Evolutionary conservation across 192 early-diverging fungal genomes (phyloP), one percentile per base, ranked within the genome.

Genomic region (Coemansia sp.): DNA sequence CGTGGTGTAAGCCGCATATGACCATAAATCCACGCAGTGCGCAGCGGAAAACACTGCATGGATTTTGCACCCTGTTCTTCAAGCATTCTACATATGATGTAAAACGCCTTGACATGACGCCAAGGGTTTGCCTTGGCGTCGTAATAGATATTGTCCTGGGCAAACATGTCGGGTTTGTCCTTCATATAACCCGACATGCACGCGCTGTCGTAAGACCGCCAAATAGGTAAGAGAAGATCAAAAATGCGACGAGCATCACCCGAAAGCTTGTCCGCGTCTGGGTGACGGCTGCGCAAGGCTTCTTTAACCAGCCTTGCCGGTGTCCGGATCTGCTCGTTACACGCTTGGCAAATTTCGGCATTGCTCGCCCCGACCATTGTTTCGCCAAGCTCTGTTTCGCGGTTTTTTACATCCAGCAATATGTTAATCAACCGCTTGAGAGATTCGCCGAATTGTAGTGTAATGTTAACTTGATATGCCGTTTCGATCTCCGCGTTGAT

Each of bases 131-230:
- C 49, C 49, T 52, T 52, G 31, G 50, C 50, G 33, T 64, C 49
- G 54, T 64, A 64, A 33, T 52, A 64, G 10, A 64, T 64, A 18
- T 64, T 11, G 38, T 64, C 63, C 22, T 40, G 4, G 38, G 32
- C 36, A 61, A n/a, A n/a, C n/a, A n/a, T n/a, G n/a, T n/a, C n/a
- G n/a, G n/a, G n/a, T n/a, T n/a, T n/a, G n/a, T n/a, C n/a, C n/a
- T n/a, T n/a, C n/a, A n/a, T n/a, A n/a, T n/a, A n/a, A n/a, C n/a
- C n/a, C n/a, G n/a, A n/a, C n/a, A n/a, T n/a, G n/a, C n/a, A n/a
- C n/a, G n/a, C n/a, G n/a, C n/a, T n/a, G n/a, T n/a, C n/a, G n/a
- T n/a, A n/a, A n/a, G n/a, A n/a, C n/a, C n/a, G n/a, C n/a, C n/a
- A n/a, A n/a, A n/a, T n/a, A n/a, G n/a, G n/a, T n/a, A n/a, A n/a